Base-by-base conservation (phyloP, 2,329 filamentous ascomycete genomes). In the Lasiodiplodia sp. region DNA sequence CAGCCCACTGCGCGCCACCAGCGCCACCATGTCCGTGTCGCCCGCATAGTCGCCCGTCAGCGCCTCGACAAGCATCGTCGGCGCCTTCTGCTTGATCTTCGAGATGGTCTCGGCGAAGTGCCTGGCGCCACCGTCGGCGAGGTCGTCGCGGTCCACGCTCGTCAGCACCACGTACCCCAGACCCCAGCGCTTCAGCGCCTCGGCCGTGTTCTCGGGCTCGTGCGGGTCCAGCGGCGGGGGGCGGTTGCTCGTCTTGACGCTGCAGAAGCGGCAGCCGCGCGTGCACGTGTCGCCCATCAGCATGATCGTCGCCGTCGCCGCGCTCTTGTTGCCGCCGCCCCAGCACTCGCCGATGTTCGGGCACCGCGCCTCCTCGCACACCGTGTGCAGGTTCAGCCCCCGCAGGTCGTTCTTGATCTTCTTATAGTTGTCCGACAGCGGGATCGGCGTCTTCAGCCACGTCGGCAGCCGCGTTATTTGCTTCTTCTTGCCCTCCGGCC, bases 261-360 rank as follows among this genome's bases (percentile, higher is more conserved):
- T 93, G 86, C 96, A 99, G 85, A 99, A 99, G 66, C 96, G 89
- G 82, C 96, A 99, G 21, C 95, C 96, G 70, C 96, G 88, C 21
- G 96, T 99, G 82, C 96, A 99, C 10, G 95, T 98, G 80, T 99
- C 96, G 72, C 96, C 96, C 94, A 98, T 98, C 58, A 99, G 84
- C 96, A 99, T 99, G 81, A 99, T 98, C 12, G 96, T 99, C 2
- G 96, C 96, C 38, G 96, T 99, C 4, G 96, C 96, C 31, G 93
- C 91, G 72, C 89, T 91, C 84, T 97, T 97, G 79, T 91, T 89
- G 77, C 86, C 89, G 40, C 96, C 96, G 70, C 96, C 96, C 96
- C 96, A 99, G 84, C 96, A 99, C 79, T 98, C 95, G 71, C 92
- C 94, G 70, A 99, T 97, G 81, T 99, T 99, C 70, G 96, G 96